These are phyloP conservation scores for Coemansia sp. DNA, from an alignment of 192 early-diverging fungal genomes.

Conservation along the genomic window DNA sequence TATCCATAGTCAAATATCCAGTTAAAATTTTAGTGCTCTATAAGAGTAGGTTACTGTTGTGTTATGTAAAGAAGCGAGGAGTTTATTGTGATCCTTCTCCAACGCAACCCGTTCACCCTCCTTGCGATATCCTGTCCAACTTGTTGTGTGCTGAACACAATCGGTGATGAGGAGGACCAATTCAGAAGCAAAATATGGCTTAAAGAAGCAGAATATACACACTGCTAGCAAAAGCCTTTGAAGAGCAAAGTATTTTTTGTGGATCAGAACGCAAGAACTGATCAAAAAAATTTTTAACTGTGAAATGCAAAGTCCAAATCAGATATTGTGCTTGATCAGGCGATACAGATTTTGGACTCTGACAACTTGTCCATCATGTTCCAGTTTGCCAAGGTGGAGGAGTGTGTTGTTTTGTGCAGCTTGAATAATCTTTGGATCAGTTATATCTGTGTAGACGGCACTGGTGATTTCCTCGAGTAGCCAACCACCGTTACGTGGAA, in stretches of 20 bases:
- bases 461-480: constrained; percentile 27
- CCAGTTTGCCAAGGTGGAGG: constrained; percentile 40
- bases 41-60: no score
- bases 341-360: constrained; percentile 9
- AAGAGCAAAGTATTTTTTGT: background rate
- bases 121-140: no score
- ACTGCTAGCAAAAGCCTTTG: background rate
- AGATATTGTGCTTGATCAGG: constrained; percentile 18
- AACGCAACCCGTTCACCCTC: no score
- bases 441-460: constrained; percentile 32
- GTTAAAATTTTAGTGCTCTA: background rate
- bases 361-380: constrained; percentile 14
- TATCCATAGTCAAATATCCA: constrained; percentile 65
- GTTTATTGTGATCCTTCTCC: no score
- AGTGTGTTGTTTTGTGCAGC: constrained; percentile 39
- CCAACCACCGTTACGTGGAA: constrained; percentile 18
- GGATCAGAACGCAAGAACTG: background rate
- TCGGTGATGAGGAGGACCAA: background rate
- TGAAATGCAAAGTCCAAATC: constrained; percentile 1
- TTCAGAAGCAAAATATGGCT: background rate
- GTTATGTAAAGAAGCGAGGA: no score
- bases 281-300: no score
- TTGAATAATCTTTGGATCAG: constrained; percentile 27
- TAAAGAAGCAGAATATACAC: constrained; percentile 5
- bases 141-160: no score